phyloP scores from a whole-genome alignment of 2,329 filamentous ascomycete species.

The Leptodontidium sp. region DNA sequence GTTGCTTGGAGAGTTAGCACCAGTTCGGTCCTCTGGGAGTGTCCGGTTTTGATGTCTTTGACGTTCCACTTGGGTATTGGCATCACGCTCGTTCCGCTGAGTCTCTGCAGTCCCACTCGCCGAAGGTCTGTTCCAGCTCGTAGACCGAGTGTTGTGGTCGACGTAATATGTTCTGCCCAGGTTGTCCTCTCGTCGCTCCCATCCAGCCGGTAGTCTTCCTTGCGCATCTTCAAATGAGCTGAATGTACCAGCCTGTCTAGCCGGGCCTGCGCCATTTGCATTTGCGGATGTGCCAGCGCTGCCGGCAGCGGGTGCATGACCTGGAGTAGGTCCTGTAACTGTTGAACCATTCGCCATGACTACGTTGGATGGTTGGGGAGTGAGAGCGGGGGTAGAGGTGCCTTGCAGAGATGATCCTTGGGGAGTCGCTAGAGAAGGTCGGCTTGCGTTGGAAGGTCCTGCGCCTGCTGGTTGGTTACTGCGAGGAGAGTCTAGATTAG shows the following conservation, averaged over 20 bases:
- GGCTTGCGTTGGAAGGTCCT: slow-evolving; percentile 41
- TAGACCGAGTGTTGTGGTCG: slow-evolving; percentile 95
- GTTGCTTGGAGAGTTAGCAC: slow-evolving; percentile 87
- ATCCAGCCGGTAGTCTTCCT: slow-evolving; percentile 88
- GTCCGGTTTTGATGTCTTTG: slow-evolving; percentile 95
- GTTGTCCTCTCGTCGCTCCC: slow-evolving; percentile 96
- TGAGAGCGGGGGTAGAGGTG: slow-evolving; percentile 49
- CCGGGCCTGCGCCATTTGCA: slow-evolving; percentile 36
- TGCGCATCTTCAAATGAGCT: slow-evolving; percentile 98
- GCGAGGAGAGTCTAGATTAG: slow-evolving; percentile 77
- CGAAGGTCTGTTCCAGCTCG: slow-evolving; percentile 95
- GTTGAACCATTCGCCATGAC: slow-evolving; percentile 45
- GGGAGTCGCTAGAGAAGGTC: slow-evolving; percentile 46
- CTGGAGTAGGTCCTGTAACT: slow-evolving; percentile 44
- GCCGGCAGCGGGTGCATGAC: slow-evolving; percentile 47
- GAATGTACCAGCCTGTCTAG: slow-evolving; percentile 60
- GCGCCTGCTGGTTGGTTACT: slow-evolving; percentile 46
- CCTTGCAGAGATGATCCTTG: slow-evolving; percentile 43
- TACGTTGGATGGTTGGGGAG: slow-evolving; percentile 40
- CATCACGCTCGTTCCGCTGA: slow-evolving; percentile 81
- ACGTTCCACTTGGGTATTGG: slow-evolving; percentile 91
- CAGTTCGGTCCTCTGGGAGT: slow-evolving; percentile 93
- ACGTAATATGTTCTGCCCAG: slow-evolving; percentile 97
- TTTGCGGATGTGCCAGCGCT: slow-evolving; percentile 41
- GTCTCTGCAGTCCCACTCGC: slow-evolving; percentile 78